Percentiles rank a stretch among this genome's conserved stretches.
Conservation (phyloP, 2,329 filamentous ascomycete genomes). For the Stagonosporopsis vannaccii region DNA sequence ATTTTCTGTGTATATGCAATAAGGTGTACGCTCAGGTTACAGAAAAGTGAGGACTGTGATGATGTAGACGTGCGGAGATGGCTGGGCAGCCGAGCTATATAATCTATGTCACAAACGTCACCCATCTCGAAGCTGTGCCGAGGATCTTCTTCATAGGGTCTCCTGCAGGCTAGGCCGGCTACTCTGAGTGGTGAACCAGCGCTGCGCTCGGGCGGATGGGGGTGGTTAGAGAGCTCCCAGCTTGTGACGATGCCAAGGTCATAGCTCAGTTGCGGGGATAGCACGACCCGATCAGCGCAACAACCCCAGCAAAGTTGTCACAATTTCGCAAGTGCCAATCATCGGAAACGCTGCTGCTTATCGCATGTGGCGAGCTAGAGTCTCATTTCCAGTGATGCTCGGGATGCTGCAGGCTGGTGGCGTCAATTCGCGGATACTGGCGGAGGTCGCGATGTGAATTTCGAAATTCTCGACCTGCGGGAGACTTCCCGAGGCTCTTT, state of each 20-base stretch:
- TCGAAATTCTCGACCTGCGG: constrained; percentile 2
- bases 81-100: constrained; percentile 33
- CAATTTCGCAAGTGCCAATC: constrained; percentile 7
- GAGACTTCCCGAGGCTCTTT: constrained; percentile 4
- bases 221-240: constrained; percentile 30
- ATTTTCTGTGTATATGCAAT: constrained; percentile 17
- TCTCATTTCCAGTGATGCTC: constrained; percentile 4
- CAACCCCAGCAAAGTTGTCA: constrained; percentile 14
- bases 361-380: constrained; percentile 18
- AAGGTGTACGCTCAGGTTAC: constrained; percentile 11
- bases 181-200: constrained; percentile 38
- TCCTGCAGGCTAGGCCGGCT: constrained; percentile 39
- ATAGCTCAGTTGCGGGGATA: constrained; percentile 37
- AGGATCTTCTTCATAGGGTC: constrained; percentile 42
- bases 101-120: constrained; percentile 44
- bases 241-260: constrained; percentile 48
- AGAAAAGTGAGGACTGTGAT: constrained; percentile 31
- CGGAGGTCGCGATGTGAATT: constrained; percentile 31
- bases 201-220: constrained; percentile 39
- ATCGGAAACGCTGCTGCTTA: constrained; percentile 11
- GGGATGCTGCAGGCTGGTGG: constrained; percentile 32
- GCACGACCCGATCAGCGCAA: constrained; percentile 27
- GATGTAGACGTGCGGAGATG: constrained; percentile 38
- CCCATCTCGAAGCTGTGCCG: constrained; percentile 41
- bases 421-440: constrained; percentile 34